These are phyloP conservation scores for Yarrowia keelungensis DNA, from an alignment of 805 yeast genomes.

Conservation along the genomic window DNA sequence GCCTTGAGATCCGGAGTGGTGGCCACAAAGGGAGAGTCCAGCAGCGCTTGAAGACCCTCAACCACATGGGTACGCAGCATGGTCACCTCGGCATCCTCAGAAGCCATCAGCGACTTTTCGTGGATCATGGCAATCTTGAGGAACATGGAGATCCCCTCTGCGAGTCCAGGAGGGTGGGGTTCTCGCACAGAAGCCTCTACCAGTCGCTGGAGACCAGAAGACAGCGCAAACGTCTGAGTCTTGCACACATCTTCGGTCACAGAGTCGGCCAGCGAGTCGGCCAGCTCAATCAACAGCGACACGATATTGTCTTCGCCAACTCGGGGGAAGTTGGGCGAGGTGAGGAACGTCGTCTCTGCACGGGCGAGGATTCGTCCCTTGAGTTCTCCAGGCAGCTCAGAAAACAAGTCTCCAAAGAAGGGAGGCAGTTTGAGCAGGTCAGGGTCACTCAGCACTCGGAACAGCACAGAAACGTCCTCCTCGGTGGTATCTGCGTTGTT, in stretches of 20 bases:
- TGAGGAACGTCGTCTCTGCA: constrained; percentile 42
- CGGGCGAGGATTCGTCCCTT: constrained; percentile 41
- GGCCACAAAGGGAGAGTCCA: constrained; percentile 40
- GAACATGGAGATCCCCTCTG: constrained; percentile 43
- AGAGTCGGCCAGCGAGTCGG: constrained; percentile 45
- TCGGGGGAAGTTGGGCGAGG: constrained; percentile 44
- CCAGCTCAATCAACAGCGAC: constrained; percentile 38
- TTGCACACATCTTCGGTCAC: constrained; percentile 40
- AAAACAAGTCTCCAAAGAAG: constrained; percentile 44
- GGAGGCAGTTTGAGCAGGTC: constrained; percentile 11
- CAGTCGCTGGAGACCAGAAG: constrained; percentile 41
- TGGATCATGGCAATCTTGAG: constrained; percentile 46
- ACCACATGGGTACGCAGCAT: constrained; percentile 31
- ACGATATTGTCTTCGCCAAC: constrained; percentile 19
- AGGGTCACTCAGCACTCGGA: constrained; percentile 8
- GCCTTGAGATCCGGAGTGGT: constrained; percentile 25
- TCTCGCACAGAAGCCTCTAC: constrained; percentile 20
- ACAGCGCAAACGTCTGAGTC: constrained; percentile 40
- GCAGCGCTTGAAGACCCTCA: constrained; percentile 14
- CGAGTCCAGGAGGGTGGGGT: constrained; percentile 39
- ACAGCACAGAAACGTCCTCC: constrained; percentile 15
- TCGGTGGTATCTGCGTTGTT: neutral
- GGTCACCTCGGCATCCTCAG: constrained; percentile 21
- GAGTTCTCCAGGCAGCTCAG: constrained; percentile 39
- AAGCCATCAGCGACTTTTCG: constrained; percentile 36